Conservation (phyloP, 2,329 filamentous ascomycete species). For the Pseudocercospora ulei region DNA sequence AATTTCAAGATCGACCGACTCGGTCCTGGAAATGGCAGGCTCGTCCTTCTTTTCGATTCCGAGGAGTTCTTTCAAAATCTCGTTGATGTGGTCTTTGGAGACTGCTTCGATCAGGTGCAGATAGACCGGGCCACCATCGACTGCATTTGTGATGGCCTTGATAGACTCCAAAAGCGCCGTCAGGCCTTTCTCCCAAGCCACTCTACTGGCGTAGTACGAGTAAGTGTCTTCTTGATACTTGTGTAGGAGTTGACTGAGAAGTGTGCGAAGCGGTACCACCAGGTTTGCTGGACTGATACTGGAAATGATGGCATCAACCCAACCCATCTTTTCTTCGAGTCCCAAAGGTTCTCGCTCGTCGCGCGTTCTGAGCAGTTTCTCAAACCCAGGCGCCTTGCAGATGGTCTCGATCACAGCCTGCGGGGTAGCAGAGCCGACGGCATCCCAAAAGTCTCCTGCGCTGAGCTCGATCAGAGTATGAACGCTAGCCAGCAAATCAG, state of each 20-base stretch:
- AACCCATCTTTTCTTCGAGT: slow-evolving; percentile 58
- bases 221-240: slow-evolving; percentile 50
- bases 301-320: slow-evolving; percentile 66
- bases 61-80: slow-evolving; percentile 28
- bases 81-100: slow-evolving; percentile 26
- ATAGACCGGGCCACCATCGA: slow-evolving; percentile 28
- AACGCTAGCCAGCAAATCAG: slow-evolving; percentile 61
- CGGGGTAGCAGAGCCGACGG: slow-evolving; percentile 70
- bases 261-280: slow-evolving; percentile 67
- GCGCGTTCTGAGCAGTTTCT: slow-evolving; percentile 49
- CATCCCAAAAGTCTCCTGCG: slow-evolving; percentile 75
- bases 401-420: slow-evolving; percentile 75
- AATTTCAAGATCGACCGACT: slow-evolving; percentile 51
- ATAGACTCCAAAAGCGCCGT: slow-evolving; percentile 24
- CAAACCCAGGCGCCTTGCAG: slow-evolving; percentile 60
- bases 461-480: slow-evolving; percentile 63
- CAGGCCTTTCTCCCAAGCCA: slow-evolving; percentile 56
- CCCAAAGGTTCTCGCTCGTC: slow-evolving; percentile 42
- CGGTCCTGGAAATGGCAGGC: slow-evolving; percentile 29
- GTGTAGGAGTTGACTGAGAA: slow-evolving; percentile 65
- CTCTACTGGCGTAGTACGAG: slow-evolving; percentile 49
- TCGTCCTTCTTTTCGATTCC: slow-evolving; percentile 31
- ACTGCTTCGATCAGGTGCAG: slow-evolving; percentile 29
- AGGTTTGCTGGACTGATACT: slow-evolving; percentile 69
- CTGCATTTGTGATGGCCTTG: slow-evolving; percentile 15